These are phyloP conservation scores for Cucumis cinereus DNA, from an alignment of 306 rosid species.

Conservation along the genomic window DNA sequence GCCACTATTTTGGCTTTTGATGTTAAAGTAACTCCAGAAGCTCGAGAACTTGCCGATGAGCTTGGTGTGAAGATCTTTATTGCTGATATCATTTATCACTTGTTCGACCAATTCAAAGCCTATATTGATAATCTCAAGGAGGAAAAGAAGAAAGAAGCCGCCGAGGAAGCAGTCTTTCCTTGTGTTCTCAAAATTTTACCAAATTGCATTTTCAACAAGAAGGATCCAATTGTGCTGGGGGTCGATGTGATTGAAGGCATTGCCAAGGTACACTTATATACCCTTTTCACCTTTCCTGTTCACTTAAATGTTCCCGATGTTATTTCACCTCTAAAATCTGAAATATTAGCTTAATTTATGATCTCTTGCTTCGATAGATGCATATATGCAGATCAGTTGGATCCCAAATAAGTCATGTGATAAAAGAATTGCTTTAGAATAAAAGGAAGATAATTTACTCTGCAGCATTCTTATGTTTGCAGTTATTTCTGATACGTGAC, in stretches of 20 bases:
- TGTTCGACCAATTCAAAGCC: slow-evolving; percentile 87
- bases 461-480: not conserved
- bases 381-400: not conserved
- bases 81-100: slow-evolving; percentile 90
- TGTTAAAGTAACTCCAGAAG: slow-evolving; percentile 92
- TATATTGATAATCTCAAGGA: slow-evolving; percentile 80
- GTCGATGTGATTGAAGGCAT: slow-evolving; percentile 89
- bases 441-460: not conserved
- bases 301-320: not conserved
- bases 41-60: slow-evolving; percentile 80
- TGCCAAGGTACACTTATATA: slow-evolving; percentile 47
- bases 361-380: not conserved
- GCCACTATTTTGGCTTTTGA: slow-evolving; percentile 92
- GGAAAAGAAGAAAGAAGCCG: slow-evolving; percentile 85
- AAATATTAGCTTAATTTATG: not conserved
- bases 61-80: slow-evolving; percentile 70
- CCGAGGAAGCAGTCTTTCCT: slow-evolving; percentile 93
- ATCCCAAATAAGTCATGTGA: not conserved
- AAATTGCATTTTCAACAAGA: slow-evolving; percentile 80
- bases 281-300: not conserved
- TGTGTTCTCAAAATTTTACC: slow-evolving; percentile 71
- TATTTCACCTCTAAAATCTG: not conserved
- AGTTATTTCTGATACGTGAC: not conserved
- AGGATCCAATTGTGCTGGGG: slow-evolving; percentile 96
- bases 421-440: not conserved